Evolutionary conservation across 805 yeast species (phyloP), one percentile per base, ranked within the genome.

Genomic region (Ogataea thermomethanolica): DNA sequence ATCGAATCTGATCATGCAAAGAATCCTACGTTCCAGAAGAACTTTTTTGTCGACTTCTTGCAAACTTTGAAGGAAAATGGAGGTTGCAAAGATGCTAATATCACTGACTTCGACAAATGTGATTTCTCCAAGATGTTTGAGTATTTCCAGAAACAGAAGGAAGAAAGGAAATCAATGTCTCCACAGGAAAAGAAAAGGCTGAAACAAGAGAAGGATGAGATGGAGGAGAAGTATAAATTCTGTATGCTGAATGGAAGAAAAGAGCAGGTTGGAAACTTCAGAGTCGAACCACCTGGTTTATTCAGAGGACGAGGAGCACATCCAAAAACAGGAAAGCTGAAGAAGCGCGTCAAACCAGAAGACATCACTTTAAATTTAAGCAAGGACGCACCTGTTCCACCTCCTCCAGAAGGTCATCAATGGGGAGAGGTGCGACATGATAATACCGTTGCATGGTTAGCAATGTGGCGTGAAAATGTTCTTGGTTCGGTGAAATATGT

Each of bases 291-390:
- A 24, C 98, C 99, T 0, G 97, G 95, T 2, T 67, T 91, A 40
- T 91, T 90, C 59, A 74, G 97, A 62, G 99, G 98, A 31, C 84
- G 98, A 62, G 98, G 97, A 56, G 89, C 91, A 0, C 98, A 90
- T 61, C 98, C 98, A 12, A 88, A 85, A 61, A 90, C 97, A 1
- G 99, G 99, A 30, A 86, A 83, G 58, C 65, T 89, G 42, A 91
- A 91, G 60, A 77, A 82, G 54, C 74, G 99, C 49, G 96, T 91
- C 11, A 62, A 62, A 39, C 96, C 99, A 2, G 97, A 91, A 64
- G 93, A 87, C 54, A 84, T 91, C 32, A 84, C 91, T 0, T 66
- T 91, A 45, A 91, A 91, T 59, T 68, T 91, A 45, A 82, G 95
- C 41, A 71, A 73, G 49, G 86, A 74, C 13, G 84, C 81, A 0